These are phyloP conservation scores for Aspergillus biplanus DNA, from an alignment of 495 filamentous ascomycete species.

Conservation along the genomic window DNA sequence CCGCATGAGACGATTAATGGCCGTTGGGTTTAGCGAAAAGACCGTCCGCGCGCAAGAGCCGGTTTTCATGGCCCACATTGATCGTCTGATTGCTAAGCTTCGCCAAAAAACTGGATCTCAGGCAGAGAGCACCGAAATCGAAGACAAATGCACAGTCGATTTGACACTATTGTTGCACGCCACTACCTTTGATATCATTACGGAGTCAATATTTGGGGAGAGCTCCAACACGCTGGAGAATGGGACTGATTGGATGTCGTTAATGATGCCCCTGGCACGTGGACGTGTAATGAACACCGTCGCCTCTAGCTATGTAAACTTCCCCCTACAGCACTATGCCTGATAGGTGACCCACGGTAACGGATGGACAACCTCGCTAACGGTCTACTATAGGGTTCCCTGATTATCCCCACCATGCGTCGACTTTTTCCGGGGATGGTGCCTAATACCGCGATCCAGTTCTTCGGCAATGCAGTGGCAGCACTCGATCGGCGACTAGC, in stretches of 20 bases:
- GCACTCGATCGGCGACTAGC: constrained; percentile 7
- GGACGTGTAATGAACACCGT: neutral
- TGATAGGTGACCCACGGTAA: no score
- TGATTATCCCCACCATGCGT: neutral
- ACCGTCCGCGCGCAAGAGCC: constrained; percentile 1
- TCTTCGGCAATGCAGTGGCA: neutral
- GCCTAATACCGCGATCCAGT: neutral
- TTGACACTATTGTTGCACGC: constrained; percentile 1
- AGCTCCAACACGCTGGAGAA: neutral
- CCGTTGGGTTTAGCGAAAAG: neutral
- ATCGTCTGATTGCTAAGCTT: neutral
- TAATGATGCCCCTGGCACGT: neutral
- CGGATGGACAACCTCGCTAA: neutral
- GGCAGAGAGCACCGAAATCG: neutral
- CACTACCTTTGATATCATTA: constrained; percentile 8
- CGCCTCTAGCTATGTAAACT: neutral
- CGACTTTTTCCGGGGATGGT: neutral
- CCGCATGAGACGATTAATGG: constrained; percentile 4
- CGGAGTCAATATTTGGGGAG: neutral
- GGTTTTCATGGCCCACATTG: neutral
- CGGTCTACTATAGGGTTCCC: neutral
- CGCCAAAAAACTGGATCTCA: neutral
- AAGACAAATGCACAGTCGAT: neutral
- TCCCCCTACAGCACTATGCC: neutral
- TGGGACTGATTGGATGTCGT: neutral